These are phyloP conservation scores for Epichloe gansuensis DNA, from an alignment of 2,329 filamentous ascomycete species.

Conservation along the genomic window DNA sequence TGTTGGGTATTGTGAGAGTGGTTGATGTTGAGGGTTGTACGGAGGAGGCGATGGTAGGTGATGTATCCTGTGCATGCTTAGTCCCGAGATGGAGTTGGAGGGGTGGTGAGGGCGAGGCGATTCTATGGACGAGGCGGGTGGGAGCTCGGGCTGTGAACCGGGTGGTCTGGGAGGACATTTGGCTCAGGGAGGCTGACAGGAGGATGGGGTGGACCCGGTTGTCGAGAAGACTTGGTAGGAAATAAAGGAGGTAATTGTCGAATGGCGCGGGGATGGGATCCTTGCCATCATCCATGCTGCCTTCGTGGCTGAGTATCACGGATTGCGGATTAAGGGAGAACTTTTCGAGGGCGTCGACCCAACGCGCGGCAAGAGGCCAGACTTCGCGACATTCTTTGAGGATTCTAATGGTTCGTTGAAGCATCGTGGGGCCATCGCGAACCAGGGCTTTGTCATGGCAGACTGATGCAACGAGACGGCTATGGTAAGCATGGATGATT, in stretches of 20 bases:
- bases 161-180: constrained; percentile 12
- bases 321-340: constrained; percentile 33
- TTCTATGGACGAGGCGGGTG: constrained; percentile 7
- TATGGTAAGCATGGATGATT: background rate
- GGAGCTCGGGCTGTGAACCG: constrained; percentile 13
- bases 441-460: constrained; percentile 29
- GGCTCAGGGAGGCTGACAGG: constrained; percentile 8
- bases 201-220: background rate
- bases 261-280: constrained; percentile 18
- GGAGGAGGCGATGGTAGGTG: constrained; percentile 4
- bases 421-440: constrained; percentile 32
- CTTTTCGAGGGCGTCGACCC: constrained; percentile 37
- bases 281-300: constrained; percentile 38
- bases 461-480: constrained; percentile 18
- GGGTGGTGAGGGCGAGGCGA: constrained; percentile 5
- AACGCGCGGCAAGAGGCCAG: constrained; percentile 41
- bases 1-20: constrained; percentile 4
- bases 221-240: background rate
- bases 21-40: constrained; percentile 5
- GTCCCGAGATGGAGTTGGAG: background rate
- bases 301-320: constrained; percentile 26
- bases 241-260: constrained; percentile 9
- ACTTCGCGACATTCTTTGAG: constrained; percentile 36
- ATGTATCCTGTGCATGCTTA: background rate
- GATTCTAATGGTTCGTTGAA: constrained; percentile 32